Evolutionary conservation across 2,329 filamentous ascomycete species (phyloP).

Genomic region (Nigrograna mackinnonii): DNA sequence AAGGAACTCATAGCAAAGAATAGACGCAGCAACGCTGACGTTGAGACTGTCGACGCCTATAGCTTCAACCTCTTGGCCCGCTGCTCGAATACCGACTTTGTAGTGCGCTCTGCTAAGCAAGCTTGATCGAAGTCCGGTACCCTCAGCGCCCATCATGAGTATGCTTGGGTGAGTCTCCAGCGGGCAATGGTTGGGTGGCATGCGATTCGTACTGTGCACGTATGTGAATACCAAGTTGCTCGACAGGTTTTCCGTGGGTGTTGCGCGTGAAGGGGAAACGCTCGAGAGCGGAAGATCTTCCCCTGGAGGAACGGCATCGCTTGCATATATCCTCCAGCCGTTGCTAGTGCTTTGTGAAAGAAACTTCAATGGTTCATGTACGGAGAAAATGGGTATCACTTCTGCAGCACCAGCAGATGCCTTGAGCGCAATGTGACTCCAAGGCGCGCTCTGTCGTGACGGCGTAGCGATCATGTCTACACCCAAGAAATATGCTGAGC

Average conservation of each 20-base stretch:
- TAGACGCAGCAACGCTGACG: constrained; percentile 82
- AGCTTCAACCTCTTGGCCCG: constrained; percentile 50
- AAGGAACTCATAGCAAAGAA: constrained; percentile 74
- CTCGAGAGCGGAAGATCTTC: constrained; percentile 34
- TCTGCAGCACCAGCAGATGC: constrained; percentile 88
- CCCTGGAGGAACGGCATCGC: constrained; percentile 48
- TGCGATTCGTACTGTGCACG: constrained; percentile 15
- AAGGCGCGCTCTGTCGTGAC: constrained; percentile 67
- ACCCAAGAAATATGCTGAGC: constrained; percentile 88
- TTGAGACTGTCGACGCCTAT: constrained; percentile 85
- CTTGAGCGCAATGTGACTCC: constrained; percentile 81
- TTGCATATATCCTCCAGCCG: constrained; percentile 85
- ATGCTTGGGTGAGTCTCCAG: constrained; percentile 64
- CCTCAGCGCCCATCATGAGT: constrained; percentile 64
- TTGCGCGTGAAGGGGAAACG: neutral
- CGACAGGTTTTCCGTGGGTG: neutral
- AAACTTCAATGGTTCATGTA: constrained; percentile 71
- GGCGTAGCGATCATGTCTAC: constrained; percentile 82
- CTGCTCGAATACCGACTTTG: constrained; percentile 62
- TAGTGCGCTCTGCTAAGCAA: constrained; percentile 63
- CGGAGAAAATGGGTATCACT: constrained; percentile 71
- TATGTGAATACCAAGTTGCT: constrained; percentile 28
- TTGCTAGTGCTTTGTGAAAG: constrained; percentile 67
- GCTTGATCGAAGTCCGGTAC: constrained; percentile 26
- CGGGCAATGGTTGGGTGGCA: constrained; percentile 27